Base-by-base conservation (phyloP, 1,139 yeast species). In the Blastobotrys serpentis region DNA sequence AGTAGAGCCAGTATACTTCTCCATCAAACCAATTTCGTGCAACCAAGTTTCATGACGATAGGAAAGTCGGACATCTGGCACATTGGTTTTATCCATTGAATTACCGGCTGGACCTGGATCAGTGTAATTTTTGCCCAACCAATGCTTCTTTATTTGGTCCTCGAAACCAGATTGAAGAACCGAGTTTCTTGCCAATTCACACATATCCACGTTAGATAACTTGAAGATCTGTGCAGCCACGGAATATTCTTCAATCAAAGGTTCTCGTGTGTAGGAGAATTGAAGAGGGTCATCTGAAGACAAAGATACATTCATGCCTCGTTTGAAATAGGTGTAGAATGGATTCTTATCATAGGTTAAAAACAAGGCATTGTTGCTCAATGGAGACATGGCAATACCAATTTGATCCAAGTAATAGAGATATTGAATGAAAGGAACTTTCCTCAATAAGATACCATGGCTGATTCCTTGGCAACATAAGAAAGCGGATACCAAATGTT, bases 361-460 rank as follows among this genome's bases (percentile, higher is more conserved):
- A 66, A 94, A 94, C 63, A 94, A 75, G 0, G 98, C 98, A 67
- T 94, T 94, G 72, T 94, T 94, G 11, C 96, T 87, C 57, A 94
- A 73, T 42, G 99, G 99, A 4, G 97, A 89, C 98, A 94, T 92
- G n/a, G 98, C 98, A 66, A 94, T 78, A 23, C 96, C 98, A 62
- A 94, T 82, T 68, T 92, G 98, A 63, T 92, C 96, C 66, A 94
- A 73, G 64, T 87, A 94, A 71, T 83, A 94, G 56, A 94, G 72
- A 65, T 92, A 94, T 67, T 94, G 99, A 54, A 94, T 83, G 66
- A 86, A 89, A 36, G 98, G 98, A 43, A 92, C 79, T 68, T 94
- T 94, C 68, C 98, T 80, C 60, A 94, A 74, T 52, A 90, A 69
- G 53, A 94, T 94, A 51, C 99, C 99, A 64, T 94, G 99, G 40